These are phyloP conservation scores for Ogataea trehaloabstinens DNA, from an alignment of 805 yeast genomes.

Conservation along the genomic window DNA sequence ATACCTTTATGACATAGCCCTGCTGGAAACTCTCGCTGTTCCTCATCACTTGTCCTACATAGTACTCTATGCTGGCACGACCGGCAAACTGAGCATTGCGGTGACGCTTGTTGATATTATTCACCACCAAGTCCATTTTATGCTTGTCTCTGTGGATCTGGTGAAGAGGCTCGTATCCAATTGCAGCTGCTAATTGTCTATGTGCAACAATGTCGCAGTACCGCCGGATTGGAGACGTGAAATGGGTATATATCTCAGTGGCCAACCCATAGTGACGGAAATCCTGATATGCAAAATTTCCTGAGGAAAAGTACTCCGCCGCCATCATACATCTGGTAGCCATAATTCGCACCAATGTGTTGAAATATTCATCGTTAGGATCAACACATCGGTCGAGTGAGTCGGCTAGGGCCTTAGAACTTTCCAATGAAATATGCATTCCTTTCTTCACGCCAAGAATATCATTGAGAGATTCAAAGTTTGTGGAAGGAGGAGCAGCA, in stretches of 20 bases:
- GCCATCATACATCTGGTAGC: conserved; percentile 99
- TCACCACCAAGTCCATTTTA: conserved; percentile 85
- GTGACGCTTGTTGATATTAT: conserved; percentile 89
- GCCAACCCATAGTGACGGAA: conserved; percentile 97
- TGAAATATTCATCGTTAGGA: conserved; percentile 82
- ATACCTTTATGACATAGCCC: conserved; percentile 89
- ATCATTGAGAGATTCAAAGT: conserved; percentile 85
- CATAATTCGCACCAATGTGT: conserved; percentile 91
- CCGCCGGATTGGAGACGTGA: conserved; percentile 97
- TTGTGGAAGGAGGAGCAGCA: conserved; percentile 94
- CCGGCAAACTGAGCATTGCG: conserved; percentile 99
- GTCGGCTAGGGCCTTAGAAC: conserved; percentile 89
- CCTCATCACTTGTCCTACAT: conserved; percentile 96
- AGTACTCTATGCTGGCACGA: conserved; percentile 94
- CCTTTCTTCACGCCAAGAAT: conserved; percentile 81
- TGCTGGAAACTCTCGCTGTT: conserved; percentile 76
- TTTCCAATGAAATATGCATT: conserved; percentile 71
- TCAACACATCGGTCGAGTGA: conserved; percentile 88
- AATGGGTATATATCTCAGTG: conserved; percentile 95
- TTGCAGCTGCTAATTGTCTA: conserved; percentile 97
- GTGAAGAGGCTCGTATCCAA: conserved; percentile 84
- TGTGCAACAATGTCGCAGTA: conserved; percentile 98
- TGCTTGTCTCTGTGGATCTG: conserved; percentile 80
- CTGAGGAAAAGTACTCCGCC: conserved; percentile 94
- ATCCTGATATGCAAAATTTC: conserved; percentile 85